Conservation (phyloP, 441 rosid species). For the Erysimum cheiri region DNA sequence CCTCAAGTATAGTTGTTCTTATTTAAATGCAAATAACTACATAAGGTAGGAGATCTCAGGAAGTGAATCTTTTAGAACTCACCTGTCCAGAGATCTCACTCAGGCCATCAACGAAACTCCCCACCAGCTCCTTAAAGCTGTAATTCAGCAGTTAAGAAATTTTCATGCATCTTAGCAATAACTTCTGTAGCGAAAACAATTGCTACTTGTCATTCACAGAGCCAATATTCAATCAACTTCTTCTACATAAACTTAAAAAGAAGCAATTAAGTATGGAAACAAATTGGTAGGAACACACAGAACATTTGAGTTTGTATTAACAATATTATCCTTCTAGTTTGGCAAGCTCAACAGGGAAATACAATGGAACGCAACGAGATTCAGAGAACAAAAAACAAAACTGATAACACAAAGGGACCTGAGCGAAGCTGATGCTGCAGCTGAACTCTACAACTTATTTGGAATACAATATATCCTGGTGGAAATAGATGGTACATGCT, state of each 20-base stretch:
- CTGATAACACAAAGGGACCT: constrained; percentile 46
- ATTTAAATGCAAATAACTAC: background rate
- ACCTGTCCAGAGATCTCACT: constrained; percentile 44
- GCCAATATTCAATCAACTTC: constrained; percentile 17
- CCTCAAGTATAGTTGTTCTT: constrained; percentile 7
- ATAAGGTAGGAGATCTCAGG: constrained; percentile 27
- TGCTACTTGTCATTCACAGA: constrained; percentile 14
- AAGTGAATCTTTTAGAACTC: constrained; percentile 35
- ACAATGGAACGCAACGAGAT: constrained; percentile 23
- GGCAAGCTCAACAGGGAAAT: constrained; percentile 38
- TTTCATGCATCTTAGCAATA: constrained; percentile 41
- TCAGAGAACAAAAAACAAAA: constrained; percentile 25
- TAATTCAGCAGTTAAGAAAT: constrained; percentile 45
- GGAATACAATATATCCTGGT: constrained; percentile 41
- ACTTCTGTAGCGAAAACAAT: constrained; percentile 26
- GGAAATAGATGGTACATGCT: constrained; percentile 32
- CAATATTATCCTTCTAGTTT: constrained; percentile 33
- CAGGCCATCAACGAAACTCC: constrained; percentile 42
- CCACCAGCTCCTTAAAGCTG: constrained; percentile 50
- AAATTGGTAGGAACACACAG: constrained; percentile 33
- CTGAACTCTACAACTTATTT: constrained; percentile 47
- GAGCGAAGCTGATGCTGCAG: constrained; percentile 49
- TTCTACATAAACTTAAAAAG: constrained; percentile 17
- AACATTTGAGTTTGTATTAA: constrained; percentile 37
- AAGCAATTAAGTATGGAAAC: constrained; percentile 34